phyloP scores from a whole-genome alignment of 148 eudicot species.

The Hydrangea macrophylla region DNA sequence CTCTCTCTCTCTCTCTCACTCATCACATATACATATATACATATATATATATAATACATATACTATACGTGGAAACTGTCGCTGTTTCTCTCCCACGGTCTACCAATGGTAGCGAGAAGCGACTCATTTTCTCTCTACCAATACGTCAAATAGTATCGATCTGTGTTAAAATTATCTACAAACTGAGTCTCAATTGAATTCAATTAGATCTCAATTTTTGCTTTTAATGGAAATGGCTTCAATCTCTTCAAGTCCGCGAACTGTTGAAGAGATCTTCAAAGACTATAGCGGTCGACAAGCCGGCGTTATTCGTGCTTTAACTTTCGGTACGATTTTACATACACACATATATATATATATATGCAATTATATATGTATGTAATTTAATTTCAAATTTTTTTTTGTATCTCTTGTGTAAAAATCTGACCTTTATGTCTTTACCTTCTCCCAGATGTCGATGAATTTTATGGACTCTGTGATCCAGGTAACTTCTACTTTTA shows the following conservation, averaged over 20 bases:
- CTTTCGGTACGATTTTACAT: slow-evolving; percentile 40
- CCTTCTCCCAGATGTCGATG: slow-evolving; percentile 75
- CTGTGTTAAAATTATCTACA: too few relatives aligned
- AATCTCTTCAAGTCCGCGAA: slow-evolving; percentile 67
- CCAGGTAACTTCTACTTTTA: slow-evolving; percentile 52
- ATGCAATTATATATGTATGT: too few relatives aligned
- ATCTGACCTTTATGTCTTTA: slow-evolving; percentile 8
- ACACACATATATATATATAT: too few relatives aligned
- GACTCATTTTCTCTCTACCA: too few relatives aligned
- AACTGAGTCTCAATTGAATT: background rate
- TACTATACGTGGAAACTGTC: too few relatives aligned
- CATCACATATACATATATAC: background rate
- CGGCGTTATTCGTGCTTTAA: slow-evolving; percentile 82
- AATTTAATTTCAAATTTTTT: background rate
- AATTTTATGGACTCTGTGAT: slow-evolving; percentile 84
- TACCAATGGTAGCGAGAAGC: too few relatives aligned
- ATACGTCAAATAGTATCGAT: too few relatives aligned
- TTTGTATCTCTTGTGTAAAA: background rate
- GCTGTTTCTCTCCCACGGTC: too few relatives aligned
- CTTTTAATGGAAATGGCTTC: slow-evolving; percentile 53
- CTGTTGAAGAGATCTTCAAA: slow-evolving; percentile 95
- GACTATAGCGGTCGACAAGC: slow-evolving; percentile 80
- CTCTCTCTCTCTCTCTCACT: background rate
- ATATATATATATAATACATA: background rate
- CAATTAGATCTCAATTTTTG: slow-evolving; percentile 15